Evolutionary conservation across 345 rosid genomes (phyloP).

Genomic region (Atalantia buxifolia): DNA sequence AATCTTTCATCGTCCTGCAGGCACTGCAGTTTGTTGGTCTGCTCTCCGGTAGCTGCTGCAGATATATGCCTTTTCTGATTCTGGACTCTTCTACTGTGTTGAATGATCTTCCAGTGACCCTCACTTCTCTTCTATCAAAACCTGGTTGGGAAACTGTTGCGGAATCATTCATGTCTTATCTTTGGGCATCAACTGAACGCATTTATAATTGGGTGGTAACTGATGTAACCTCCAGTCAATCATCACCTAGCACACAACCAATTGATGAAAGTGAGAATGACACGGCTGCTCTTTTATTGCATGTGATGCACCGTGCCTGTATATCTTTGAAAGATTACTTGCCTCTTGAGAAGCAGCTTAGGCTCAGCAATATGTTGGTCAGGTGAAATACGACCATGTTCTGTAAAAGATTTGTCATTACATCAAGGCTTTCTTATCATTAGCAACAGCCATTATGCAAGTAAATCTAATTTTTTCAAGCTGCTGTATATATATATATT

Average conservation of each 20-base stretch:
- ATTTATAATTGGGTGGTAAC: slow-evolving; percentile 45
- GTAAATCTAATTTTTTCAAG: not conserved
- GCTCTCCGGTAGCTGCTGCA: slow-evolving; percentile 75
- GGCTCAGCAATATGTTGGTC: slow-evolving; percentile 55
- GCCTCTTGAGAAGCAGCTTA: slow-evolving; percentile 70
- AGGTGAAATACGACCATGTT: slow-evolving; percentile 2
- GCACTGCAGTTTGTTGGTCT: slow-evolving; percentile 67
- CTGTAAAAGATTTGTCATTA: not conserved
- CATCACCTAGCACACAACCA: slow-evolving; percentile 20
- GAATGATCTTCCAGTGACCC: slow-evolving; percentile 68
- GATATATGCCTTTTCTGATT: slow-evolving; percentile 81
- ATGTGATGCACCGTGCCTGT: slow-evolving; percentile 53
- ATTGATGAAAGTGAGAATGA: slow-evolving; percentile 49
- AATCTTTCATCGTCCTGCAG: slow-evolving; percentile 33
- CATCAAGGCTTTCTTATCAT: not conserved
- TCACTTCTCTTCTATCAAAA: slow-evolving; percentile 56
- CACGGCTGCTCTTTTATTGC: slow-evolving; percentile 36
- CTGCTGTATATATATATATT: not conserved
- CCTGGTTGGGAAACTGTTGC: slow-evolving; percentile 57
- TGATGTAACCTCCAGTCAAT: slow-evolving; percentile 12
- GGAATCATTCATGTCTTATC: slow-evolving; percentile 44
- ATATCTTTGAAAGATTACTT: slow-evolving; percentile 52
- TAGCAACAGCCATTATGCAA: not conserved
- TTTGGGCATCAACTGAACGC: slow-evolving; percentile 64
- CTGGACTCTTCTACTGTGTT: slow-evolving; percentile 50